Evolutionary conservation across 1,284 basidiomycete species (phyloP), one percentile per base, ranked within the genome.

Genomic region (Hymenochaete sp.): DNA sequence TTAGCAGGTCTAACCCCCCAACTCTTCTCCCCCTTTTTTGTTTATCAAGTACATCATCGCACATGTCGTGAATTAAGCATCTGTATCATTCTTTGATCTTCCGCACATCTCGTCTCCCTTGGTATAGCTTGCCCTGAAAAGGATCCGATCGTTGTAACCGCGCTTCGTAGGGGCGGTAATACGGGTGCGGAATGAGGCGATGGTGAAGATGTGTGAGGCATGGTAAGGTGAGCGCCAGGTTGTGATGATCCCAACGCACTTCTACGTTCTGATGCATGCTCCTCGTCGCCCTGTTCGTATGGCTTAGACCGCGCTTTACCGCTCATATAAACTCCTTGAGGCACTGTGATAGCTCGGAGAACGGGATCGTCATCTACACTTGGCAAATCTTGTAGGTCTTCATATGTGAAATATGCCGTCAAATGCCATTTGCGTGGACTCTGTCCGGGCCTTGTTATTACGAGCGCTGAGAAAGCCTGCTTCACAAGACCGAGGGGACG

Each of bases 391-490:
- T 70, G 68, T 38, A 78, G 65, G 57, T 81, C 77, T 18, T 72
- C 67, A 54, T 79, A 77, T 38, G 74, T 75, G 63, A 79, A 78
- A 56, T 79, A 78, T 27, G 75, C 73, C 24, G 75, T 79, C 45
- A 79, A 62, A 57, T 79, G 73, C 74, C 74, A 78, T 58, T 77
- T 78, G 52, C 71, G 66, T 39, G 70, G 71, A 52, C 64, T 68
- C n/a, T 64, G 60, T 50, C 68, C 66, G 27, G 66, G 64, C 42
- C 67, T 61, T 35, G 67, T 61, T 18, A 63, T 59, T n/a, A 78
- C 73, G 67, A 71, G 77, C 25, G 76, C 76, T 5, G 77, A 79
- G 57, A 79, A 80, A 18, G 77, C 74, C 57, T 79, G 77, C 58
- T 79, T 79, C 42, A 79, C 72, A 32, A 79, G 61, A 16, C 75